Evolutionary conservation across 257 asterid species (phyloP).

Genomic region (Penstemon newberryi): DNA sequence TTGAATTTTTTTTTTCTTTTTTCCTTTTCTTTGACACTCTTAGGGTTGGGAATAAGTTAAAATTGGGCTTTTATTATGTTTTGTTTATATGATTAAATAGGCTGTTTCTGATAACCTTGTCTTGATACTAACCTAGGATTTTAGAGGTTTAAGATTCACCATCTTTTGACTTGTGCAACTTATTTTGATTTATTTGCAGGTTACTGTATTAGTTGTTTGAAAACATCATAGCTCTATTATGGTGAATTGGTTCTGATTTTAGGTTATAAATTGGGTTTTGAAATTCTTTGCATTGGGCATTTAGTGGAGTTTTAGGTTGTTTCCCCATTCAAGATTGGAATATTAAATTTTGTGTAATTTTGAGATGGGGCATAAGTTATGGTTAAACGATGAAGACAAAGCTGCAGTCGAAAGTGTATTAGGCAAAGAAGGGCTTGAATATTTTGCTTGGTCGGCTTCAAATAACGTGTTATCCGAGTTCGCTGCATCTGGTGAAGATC

Average conservation of each 20-base stretch:
- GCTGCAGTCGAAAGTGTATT: conserved; percentile 60
- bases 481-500: conserved; percentile 58
- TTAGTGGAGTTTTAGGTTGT: conserved; percentile 4
- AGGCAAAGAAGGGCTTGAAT: conserved; percentile 76
- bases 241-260: background rate
- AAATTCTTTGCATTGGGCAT: background rate
- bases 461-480: conserved; percentile 72
- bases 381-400: conserved; percentile 64
- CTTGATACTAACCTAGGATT: conserved; percentile 18
- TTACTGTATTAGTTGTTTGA: background rate
- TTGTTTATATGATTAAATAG: background rate
- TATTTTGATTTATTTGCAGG: too few relatives aligned
- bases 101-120: conserved; percentile 17
- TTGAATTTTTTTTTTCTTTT: conserved; percentile 1
- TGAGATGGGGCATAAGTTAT: conserved; percentile 61
- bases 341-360: conserved; percentile 23
- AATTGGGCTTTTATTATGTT: background rate
- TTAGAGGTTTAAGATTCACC: background rate
- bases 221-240: background rate
- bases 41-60: background rate
- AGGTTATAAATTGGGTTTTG: background rate
- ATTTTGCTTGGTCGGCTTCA: conserved; percentile 71
- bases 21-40: background rate
- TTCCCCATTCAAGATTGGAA: conserved; percentile 1
- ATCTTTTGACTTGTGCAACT: background rate